These are phyloP conservation scores for Boletus reticuloceps DNA, from an alignment of 768 basidiomycete species.

Conservation along the genomic window DNA sequence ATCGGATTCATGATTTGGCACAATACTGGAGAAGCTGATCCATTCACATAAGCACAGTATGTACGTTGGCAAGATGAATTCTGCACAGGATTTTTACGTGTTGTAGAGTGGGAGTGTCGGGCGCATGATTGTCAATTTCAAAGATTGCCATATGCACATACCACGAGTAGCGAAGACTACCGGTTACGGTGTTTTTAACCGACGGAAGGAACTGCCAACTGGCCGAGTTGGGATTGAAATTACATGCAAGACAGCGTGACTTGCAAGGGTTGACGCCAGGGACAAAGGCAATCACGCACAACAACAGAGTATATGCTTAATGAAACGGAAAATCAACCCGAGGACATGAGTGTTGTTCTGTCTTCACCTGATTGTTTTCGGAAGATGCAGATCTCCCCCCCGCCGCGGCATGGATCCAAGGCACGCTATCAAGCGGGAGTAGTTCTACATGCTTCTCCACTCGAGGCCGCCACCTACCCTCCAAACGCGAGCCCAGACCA, in stretches of 20 bases:
- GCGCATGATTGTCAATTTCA: not conserved
- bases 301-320: too few relatives aligned
- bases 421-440: too few relatives aligned
- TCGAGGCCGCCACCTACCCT: too few relatives aligned
- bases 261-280: not conserved
- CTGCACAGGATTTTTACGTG: constrained; percentile 3
- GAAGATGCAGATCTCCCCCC: too few relatives aligned
- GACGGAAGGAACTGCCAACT: not conserved
- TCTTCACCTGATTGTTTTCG: too few relatives aligned
- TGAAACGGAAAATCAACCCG: not conserved
- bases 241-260: not conserved
- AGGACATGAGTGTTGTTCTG: not conserved
- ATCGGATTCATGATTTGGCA: constrained; percentile 88
- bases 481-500: too few relatives aligned
- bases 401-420: too few relatives aligned
- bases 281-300: too few relatives aligned
- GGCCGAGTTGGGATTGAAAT: not conserved
- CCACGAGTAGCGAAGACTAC: not conserved
- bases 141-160: too few relatives aligned
- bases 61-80: not conserved
- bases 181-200: too few relatives aligned
- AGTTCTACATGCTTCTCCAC: too few relatives aligned
- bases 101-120: not conserved
- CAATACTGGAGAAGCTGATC: constrained; percentile 81
- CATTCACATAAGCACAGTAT: not conserved